Evolutionary conservation across 176 grass and related monocot genomes (phyloP).

Genomic region (Tillandsia leiboldiana): DNA sequence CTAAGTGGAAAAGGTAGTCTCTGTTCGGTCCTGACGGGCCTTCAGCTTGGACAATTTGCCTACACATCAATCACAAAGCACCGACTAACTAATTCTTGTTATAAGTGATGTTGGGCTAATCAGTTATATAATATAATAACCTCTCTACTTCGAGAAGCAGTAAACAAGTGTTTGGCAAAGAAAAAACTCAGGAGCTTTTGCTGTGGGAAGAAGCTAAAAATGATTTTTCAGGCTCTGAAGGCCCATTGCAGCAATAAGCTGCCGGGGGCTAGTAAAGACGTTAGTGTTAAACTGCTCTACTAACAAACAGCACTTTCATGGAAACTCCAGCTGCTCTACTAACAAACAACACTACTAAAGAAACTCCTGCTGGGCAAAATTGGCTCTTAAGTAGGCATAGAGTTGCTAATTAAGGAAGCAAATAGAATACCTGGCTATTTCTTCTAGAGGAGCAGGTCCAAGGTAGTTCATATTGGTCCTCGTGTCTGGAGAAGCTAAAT

Average conservation of each 20-base stretch:
- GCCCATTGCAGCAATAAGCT: no score
- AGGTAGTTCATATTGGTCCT: slow-evolving; percentile 62
- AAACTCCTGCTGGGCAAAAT: background rate
- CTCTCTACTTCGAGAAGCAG: no score
- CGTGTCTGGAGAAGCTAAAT: slow-evolving; percentile 63
- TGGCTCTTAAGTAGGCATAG: background rate
- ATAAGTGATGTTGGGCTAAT: background rate
- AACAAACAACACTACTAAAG: background rate
- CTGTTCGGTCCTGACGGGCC: slow-evolving; percentile 85
- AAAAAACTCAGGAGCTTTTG: no score
- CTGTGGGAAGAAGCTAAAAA: no score
- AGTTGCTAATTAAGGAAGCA: background rate
- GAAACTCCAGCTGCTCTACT: background rate
- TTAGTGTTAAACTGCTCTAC: background rate
- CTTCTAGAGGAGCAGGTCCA: slow-evolving; percentile 68
- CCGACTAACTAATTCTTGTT: slow-evolving; percentile 1
- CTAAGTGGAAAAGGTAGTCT: slow-evolving; percentile 82
- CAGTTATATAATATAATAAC: no score
- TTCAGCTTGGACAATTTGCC: slow-evolving; percentile 72
- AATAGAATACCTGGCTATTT: slow-evolving; percentile 55
- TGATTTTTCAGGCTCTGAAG: no score
- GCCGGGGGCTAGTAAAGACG: no score
- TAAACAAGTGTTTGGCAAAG: no score
- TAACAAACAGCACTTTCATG: background rate
- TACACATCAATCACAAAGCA: slow-evolving; percentile 18